phyloP scores from a whole-genome alignment of 1,139 yeast species.

The Hyphopichia buzzinii region DNA sequence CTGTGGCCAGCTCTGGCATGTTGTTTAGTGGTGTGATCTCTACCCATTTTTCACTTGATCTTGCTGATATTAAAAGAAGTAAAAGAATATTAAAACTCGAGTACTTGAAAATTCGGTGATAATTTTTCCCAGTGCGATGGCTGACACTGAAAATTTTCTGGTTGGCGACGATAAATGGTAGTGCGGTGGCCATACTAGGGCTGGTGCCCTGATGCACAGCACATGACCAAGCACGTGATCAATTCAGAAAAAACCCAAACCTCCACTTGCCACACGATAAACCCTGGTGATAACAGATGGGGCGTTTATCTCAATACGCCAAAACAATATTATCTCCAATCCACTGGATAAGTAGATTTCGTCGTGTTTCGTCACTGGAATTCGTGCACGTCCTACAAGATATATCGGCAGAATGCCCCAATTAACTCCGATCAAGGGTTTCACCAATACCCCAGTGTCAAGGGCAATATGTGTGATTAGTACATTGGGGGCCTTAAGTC shows the following conservation, averaged over 20 bases:
- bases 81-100: slow-evolving; percentile 3
- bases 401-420: slow-evolving; percentile 28
- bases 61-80: slow-evolving; percentile 10
- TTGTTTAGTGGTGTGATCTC: slow-evolving; percentile 95
- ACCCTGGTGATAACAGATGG: too few relatives aligned
- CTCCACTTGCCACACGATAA: too few relatives aligned
- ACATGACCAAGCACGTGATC: not conserved
- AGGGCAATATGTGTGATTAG: slow-evolving; percentile 39
- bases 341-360: too few relatives aligned
- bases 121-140: slow-evolving; percentile 3
- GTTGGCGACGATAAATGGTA: not conserved
- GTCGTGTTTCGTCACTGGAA: too few relatives aligned
- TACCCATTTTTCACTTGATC: slow-evolving; percentile 70
- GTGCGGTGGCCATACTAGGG: not conserved
- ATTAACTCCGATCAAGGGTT: slow-evolving; percentile 52
- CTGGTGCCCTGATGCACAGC: slow-evolving; percentile 1
- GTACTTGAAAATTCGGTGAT: slow-evolving; percentile 4
- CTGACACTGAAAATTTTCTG: not conserved
- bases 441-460: slow-evolving; percentile 59
- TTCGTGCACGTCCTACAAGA: too few relatives aligned
- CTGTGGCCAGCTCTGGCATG: slow-evolving; percentile 97
- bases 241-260: not conserved
- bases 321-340: too few relatives aligned
- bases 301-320: too few relatives aligned
- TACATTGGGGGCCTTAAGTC: slow-evolving; percentile 46